Conservation (phyloP, 495 filamentous ascomycete species). For the Aspergillus cavernicola region DNA sequence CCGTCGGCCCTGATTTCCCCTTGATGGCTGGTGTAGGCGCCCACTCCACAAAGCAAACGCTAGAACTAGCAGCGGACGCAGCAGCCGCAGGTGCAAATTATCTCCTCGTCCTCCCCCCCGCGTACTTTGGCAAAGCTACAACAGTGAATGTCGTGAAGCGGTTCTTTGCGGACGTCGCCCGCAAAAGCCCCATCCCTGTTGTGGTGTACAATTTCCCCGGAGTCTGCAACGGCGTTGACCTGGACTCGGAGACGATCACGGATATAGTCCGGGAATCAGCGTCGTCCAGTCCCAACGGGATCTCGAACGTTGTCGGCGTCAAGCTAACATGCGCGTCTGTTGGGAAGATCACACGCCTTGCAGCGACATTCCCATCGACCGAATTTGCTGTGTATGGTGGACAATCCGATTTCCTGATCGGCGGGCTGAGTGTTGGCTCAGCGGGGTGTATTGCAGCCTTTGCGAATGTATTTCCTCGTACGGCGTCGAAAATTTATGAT, state of each 20-base stretch:
- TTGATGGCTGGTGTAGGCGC: conserved; percentile 62
- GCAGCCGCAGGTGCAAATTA: conserved; percentile 55
- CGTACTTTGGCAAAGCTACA: conserved; percentile 61
- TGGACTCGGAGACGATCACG: conserved; percentile 60
- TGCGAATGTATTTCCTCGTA: conserved; percentile 61
- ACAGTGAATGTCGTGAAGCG: conserved; percentile 52
- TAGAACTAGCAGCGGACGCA: conserved; percentile 57
- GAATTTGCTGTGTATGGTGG: conserved; percentile 66
- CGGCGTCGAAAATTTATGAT: conserved; percentile 49
- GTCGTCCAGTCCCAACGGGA: conserved; percentile 40
- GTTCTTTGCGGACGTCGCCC: conserved; percentile 60
- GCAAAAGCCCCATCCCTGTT: conserved; percentile 49
- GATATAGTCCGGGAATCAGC: conserved; percentile 44
- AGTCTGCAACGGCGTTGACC: conserved; percentile 67
- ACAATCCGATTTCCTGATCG: conserved; percentile 67
- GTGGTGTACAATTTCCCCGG: conserved; percentile 71
- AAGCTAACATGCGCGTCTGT: conserved; percentile 70
- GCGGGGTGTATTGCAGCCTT: conserved; percentile 66
- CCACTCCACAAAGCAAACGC: conserved; percentile 61
- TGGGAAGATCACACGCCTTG: conserved; percentile 59
- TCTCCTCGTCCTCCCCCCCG: conserved; percentile 57
- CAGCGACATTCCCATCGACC: conserved; percentile 49
- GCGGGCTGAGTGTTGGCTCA: conserved; percentile 52
- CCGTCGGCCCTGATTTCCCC: conserved; percentile 48
- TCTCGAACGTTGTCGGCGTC: conserved; percentile 56